phyloP scores from a whole-genome alignment of 1,139 yeast species.

The Yamadazyma atmosphaerica region DNA sequence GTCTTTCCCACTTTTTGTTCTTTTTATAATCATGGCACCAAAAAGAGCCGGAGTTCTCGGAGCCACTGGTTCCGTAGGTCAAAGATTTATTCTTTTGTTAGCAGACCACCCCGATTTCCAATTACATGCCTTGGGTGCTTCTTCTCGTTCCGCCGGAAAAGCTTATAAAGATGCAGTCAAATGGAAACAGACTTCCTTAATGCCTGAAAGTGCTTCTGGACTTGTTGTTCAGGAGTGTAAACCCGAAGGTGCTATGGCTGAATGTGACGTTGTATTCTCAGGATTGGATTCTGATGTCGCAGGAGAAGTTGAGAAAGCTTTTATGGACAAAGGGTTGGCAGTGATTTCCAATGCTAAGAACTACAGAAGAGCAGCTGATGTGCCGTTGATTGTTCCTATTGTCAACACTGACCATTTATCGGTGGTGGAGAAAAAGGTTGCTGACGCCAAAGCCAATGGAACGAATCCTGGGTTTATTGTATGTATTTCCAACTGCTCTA shows the following conservation, averaged over 20 bases:
- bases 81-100: conserved; percentile 83
- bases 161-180: conserved; percentile 79
- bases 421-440: conserved; percentile 63
- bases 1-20: too few relatives aligned
- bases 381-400: conserved; percentile 93
- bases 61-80: conserved; percentile 98
- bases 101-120: conserved; percentile 90
- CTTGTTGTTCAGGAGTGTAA: conserved; percentile 77
- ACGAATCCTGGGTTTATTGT: conserved; percentile 74
- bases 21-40: conserved; percentile 7
- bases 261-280: conserved; percentile 92
- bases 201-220: conserved; percentile 67
- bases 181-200: conserved; percentile 90
- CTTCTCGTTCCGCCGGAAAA: conserved; percentile 92
- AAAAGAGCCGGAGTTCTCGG: conserved; percentile 88
- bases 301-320: conserved; percentile 85
- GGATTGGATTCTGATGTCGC: conserved; percentile 95
- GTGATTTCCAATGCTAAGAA: conserved; percentile 95
- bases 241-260: conserved; percentile 67
- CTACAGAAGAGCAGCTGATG: conserved; percentile 84
- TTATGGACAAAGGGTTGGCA: conserved; percentile 76
- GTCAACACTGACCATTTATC: conserved; percentile 92
- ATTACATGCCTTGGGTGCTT: conserved; percentile 85
- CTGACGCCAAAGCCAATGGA: conserved; percentile 53
- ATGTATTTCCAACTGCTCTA: conserved; percentile 96